phyloP scores from a whole-genome alignment of 495 filamentous ascomycete species.

The Lophium mytilinum region DNA sequence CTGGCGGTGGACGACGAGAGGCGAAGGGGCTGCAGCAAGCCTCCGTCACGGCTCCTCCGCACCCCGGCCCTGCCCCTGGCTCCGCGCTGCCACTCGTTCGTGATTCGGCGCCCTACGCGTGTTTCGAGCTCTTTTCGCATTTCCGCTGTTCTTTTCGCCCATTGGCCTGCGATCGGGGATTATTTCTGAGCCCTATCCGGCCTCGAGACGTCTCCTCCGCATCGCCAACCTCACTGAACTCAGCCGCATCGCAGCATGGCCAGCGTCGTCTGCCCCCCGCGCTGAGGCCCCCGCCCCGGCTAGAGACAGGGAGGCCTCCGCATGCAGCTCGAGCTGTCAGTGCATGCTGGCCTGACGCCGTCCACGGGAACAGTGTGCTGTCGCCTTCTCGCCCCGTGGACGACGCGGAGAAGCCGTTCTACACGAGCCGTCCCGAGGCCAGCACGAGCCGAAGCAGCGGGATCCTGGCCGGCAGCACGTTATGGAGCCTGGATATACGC shows the following conservation, averaged over 20 bases:
- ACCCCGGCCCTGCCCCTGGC: no score
- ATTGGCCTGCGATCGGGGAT: no score
- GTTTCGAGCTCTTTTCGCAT: no score
- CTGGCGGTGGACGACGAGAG: no score
- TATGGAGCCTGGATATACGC: background rate
- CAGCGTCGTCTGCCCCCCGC: background rate
- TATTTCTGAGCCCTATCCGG: no score
- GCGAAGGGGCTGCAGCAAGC: no score
- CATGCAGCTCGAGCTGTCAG: conserved; percentile 15
- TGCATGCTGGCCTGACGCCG: conserved; percentile 17
- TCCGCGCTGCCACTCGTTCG: no score
- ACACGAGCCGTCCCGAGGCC: background rate
- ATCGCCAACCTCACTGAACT: no score
- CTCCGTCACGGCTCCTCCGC: no score
- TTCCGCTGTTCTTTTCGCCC: no score
- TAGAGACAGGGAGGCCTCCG: background rate
- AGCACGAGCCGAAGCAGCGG: background rate
- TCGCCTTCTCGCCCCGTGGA: background rate
- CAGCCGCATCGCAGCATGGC: background rate
- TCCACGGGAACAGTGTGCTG: background rate
- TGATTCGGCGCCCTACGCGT: no score
- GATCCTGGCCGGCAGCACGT: background rate
- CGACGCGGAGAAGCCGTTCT: background rate
- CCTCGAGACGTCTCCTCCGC: no score
- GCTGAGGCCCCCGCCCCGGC: background rate